Base-by-base conservation (phyloP, 768 basidiomycete genomes). In the Jaapia argillacea region DNA sequence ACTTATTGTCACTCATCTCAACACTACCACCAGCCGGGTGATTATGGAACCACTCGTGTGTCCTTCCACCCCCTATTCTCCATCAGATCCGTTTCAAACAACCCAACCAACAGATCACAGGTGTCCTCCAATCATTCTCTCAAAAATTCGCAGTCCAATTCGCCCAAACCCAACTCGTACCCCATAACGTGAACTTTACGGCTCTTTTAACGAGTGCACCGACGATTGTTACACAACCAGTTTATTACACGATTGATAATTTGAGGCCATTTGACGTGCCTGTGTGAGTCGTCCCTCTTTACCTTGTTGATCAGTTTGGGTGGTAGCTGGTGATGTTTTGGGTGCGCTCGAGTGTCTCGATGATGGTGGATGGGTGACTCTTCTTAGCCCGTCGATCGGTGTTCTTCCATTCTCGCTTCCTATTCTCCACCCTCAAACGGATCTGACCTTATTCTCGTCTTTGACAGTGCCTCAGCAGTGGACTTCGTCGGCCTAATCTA, bases 221-320 rank as follows among this genome's bases (percentile, higher is more conserved):
- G 0, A 60, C 65, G 42, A 67, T 74, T 3, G 55, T 82, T 24
- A 56, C 67, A 2, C 45, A 63, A 6, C 78, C 81, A 1, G 53
- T 79, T 4, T 61, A 54, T 25, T 81, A 71, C 49, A 67, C 57
- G 1, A 38, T 76, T 6, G 36, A 62, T 42, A 80, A 82, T 46
- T 46, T 77, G 1, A 58, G 66, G 14, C 77, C 81, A 0, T 83
- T 81, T 45, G 68, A 81, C 48, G 55, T 70, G 10, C 72, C 78
- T 20, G 70, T 75, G 76, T 80, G 60, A 13, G 74, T 47, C n/a
- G n/a, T n/a, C 16, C 16, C 60, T 24, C 24, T 4, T 36, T 24
- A 14, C 6, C 20, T 33, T 6, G 36, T 14, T 27, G 21, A 18
- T 25, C 36, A 18, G 3, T 3, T 20, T 45, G 7, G 4, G 13